These are phyloP conservation scores for Striga asiatica DNA, from an alignment of 257 asterid genomes.

Conservation along the genomic window DNA sequence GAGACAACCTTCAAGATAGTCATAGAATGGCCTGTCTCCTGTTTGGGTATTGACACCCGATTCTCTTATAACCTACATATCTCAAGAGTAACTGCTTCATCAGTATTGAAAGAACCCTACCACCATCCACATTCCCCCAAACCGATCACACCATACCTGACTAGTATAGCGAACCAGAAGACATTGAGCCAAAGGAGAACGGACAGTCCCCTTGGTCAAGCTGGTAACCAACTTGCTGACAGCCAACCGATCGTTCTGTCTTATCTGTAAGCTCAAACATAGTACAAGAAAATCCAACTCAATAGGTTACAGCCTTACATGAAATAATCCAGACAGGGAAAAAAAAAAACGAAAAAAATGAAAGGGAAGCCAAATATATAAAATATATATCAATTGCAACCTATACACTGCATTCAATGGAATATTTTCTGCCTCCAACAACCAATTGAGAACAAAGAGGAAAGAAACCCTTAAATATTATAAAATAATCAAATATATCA, in stretches of 20 bases:
- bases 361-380: too few species aligned
- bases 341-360: too few species aligned
- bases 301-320: neutral
- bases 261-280: constrained; percentile 72
- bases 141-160: constrained; percentile 36
- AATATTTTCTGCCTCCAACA: too few species aligned
- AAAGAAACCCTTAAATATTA: neutral
- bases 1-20: constrained; percentile 74
- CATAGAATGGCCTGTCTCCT: constrained; percentile 76
- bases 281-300: too few species aligned
- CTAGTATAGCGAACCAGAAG: constrained; percentile 75
- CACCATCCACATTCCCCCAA: neutral
- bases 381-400: too few species aligned
- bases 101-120: neutral
- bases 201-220: constrained; percentile 70
- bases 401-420: too few species aligned
- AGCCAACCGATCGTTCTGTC: constrained; percentile 80
- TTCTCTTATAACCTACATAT: constrained; percentile 59
- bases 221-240: constrained; percentile 77
- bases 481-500: too few species aligned
- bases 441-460: neutral
- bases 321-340: too few species aligned
- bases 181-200: constrained; percentile 85
- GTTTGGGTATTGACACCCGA: constrained; percentile 48
- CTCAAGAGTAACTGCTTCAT: constrained; percentile 5